Evolutionary conservation across 257 asterid species (phyloP), one percentile per base, ranked within the genome.

Genomic region (Lithospermum erythrorhizon): DNA sequence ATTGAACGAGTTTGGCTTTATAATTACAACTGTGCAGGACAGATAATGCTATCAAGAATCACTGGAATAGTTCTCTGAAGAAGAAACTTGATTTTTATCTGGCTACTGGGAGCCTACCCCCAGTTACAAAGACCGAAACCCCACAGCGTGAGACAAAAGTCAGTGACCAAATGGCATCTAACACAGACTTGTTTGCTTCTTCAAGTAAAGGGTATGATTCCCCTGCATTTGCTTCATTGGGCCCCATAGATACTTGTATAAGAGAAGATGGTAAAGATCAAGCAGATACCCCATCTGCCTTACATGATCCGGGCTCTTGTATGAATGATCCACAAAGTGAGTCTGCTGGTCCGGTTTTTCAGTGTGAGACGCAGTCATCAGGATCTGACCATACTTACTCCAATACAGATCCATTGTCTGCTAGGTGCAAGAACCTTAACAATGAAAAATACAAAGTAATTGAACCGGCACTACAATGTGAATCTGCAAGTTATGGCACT

Each of bases 41-140:
- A 29, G 95, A 91, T 68, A 91, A 91, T 75, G 88, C 95, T 66
- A 89, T 91, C 78, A 91, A 91, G 90, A 91, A 91, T 80, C 98
- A 91, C 70, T 91, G 98, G 98, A 91, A 91, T 68, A 91, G 98
- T 79, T 91, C 97, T 72, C 72, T 91, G 73, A 91, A 84, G 82
- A 91, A 91, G 78, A 91, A 88, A 81, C 65, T 78, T n/a, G 97
- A 91, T 72, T 82, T 88, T 75, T 88, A 86, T 80, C 63, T 79
- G 69, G 93, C 93, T 57, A 88, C 96, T 17, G 98, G 95, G 57
- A 88, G 79, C 72, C 95, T 91, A 63, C 95, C 95, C 21, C 89
- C 87, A 9, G 79, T 68, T 63, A 73, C 89, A 55, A 87, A 81
- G 73, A 79, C 53, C 61, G 71, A 65, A 67, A 27, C 32, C 14